A percentile compares a stretch with the other conserved stretches of the same genome.
Conservation (phyloP, 306 rosid species). For the Gynostemma pentaphyllum region DNA sequence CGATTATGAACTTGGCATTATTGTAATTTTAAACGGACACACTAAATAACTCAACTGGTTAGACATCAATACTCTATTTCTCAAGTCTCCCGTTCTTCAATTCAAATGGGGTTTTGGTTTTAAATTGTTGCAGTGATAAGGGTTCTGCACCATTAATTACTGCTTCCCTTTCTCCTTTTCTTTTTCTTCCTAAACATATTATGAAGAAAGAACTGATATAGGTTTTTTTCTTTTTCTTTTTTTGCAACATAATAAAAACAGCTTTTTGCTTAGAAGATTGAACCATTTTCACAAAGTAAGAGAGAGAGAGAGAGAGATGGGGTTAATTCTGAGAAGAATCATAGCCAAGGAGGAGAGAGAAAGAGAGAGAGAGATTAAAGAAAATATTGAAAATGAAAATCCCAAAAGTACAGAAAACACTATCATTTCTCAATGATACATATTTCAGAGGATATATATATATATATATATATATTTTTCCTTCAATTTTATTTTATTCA, state of each 20-base stretch:
- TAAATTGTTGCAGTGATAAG: constrained; percentile 6
- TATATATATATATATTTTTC: not conserved
- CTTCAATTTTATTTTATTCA: not conserved
- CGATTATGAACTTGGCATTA: constrained; percentile 1
- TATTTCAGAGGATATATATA: constrained; percentile 16
- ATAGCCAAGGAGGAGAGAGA: not conserved
- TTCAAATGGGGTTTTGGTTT: too few relatives aligned
- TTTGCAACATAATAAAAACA: constrained; percentile 56
- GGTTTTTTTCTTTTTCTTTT: constrained; percentile 43
- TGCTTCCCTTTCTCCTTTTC: not conserved
- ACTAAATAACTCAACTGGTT: too few relatives aligned
- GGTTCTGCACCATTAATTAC: not conserved
- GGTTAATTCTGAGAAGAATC: not conserved
- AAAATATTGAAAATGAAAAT: constrained; percentile 11
- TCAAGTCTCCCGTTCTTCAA: too few relatives aligned
- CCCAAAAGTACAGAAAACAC: constrained; percentile 48
- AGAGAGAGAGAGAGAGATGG: not conserved
- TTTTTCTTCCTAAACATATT: not conserved
- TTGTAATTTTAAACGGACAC: constrained; percentile 1
- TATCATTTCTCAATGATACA: constrained; percentile 94
- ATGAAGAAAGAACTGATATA: constrained; percentile 4
- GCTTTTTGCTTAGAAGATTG: constrained; percentile 79
- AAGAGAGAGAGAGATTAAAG: not conserved
- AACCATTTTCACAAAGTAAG: constrained; percentile 38
- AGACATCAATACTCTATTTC: too few relatives aligned